phyloP scores from a whole-genome alignment of 2,329 filamentous ascomycete genomes.

The Colletotrichum paranaense region DNA sequence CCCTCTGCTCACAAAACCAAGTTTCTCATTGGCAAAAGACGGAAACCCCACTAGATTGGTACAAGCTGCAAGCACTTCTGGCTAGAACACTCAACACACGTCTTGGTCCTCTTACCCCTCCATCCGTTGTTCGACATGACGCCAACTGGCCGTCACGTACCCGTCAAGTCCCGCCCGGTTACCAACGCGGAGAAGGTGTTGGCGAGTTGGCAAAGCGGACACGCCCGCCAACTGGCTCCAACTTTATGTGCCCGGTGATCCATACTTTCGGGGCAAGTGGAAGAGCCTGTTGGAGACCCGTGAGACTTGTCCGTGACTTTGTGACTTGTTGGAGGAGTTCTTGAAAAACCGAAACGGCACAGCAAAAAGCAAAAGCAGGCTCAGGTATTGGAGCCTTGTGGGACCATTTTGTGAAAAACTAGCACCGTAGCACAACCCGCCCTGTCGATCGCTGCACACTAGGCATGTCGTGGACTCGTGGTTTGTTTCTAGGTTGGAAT shows the following conservation, averaged over 20 bases:
- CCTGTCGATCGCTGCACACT: slow-evolving; percentile 33
- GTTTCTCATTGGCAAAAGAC: slow-evolving; percentile 5
- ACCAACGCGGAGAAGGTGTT: slow-evolving; percentile 1
- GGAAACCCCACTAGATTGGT: neutral
- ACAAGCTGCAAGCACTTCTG: slow-evolving; percentile 25
- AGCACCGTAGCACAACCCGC: slow-evolving; percentile 8
- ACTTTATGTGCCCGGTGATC: neutral
- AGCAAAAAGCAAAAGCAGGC: neutral
- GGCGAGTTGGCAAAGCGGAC: slow-evolving; percentile 13
- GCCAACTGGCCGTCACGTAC: slow-evolving; percentile 25
- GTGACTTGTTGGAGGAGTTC: neutral
- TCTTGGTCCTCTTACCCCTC: slow-evolving; percentile 2
- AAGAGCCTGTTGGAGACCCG: neutral
- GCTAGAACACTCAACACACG: slow-evolving; percentile 10
- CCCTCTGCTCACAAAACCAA: neutral
- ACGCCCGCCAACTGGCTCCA: neutral
- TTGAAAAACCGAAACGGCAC: too few relatives aligned
- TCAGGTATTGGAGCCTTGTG: slow-evolving; percentile 23
- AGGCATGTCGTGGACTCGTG: slow-evolving; percentile 23
- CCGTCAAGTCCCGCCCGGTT: slow-evolving; percentile 10
- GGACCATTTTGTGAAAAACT: slow-evolving; percentile 21
- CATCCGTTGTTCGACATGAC: slow-evolving; percentile 23
- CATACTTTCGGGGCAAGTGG: neutral
- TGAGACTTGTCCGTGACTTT: neutral
- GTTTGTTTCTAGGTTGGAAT: slow-evolving; percentile 5